phyloP scores from a whole-genome alignment of 2,329 filamentous ascomycete genomes.

The Trichoderma sp. region DNA sequence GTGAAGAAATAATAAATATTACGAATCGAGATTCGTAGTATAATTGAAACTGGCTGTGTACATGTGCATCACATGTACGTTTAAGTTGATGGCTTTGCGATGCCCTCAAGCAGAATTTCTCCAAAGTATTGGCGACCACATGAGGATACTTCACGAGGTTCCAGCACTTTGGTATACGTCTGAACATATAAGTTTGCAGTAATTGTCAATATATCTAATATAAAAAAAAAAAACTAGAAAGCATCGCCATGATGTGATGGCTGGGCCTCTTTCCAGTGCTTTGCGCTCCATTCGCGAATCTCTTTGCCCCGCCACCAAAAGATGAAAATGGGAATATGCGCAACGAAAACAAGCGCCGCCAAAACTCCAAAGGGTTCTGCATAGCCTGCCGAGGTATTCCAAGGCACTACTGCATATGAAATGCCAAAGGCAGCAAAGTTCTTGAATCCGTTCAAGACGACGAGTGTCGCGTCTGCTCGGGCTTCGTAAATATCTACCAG shows the following conservation, averaged over 20 bases:
- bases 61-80: not conserved
- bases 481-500: conserved; percentile 7
- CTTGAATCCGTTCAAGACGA: conserved; percentile 12
- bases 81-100: not conserved
- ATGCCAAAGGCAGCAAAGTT: conserved; percentile 8
- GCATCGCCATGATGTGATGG: conserved; percentile 6
- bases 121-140: not conserved
- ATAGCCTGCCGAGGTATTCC: conserved; percentile 4
- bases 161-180: not conserved
- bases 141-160: not conserved
- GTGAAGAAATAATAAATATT: not conserved
- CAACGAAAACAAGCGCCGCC: not conserved
- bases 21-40: not conserved
- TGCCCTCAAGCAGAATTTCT: not conserved
- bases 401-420: conserved; percentile 1
- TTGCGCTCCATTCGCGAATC: conserved; percentile 9
- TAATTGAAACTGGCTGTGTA: not conserved
- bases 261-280: not conserved
- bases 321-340: conserved; percentile 3
- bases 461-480: not conserved
- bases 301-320: conserved; percentile 9
- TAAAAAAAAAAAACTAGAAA: not conserved
- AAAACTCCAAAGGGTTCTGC: not conserved
- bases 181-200: not conserved
- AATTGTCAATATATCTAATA: not conserved